Base-by-base conservation (phyloP, 805 yeast genomes). In the Cyberlindnera mycetangii region DNA sequence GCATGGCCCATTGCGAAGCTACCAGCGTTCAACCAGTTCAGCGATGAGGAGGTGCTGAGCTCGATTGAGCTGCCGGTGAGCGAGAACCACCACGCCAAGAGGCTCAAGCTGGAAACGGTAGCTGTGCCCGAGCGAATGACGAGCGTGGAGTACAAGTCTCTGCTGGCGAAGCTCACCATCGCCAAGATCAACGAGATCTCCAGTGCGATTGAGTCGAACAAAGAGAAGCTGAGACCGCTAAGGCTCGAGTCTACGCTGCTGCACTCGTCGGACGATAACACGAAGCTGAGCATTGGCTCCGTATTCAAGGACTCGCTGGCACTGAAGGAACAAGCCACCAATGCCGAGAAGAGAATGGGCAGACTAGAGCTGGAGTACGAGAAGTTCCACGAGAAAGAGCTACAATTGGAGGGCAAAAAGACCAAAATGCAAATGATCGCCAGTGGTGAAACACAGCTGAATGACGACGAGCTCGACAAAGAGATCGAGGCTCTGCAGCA, bases 261-360 rank as follows among this genome's bases (percentile, higher is more conserved):
- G 35, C 78, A 75, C 45, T 45, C 58, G 20, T 38, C 54, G 7
- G 49, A 73, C 18, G 83, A 78, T 53, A 55, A 52, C 3, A 52
- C 61, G 35, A 70, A 72, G 52, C 56, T 49, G 2, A 58, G 62
- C 25, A 69, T 74, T 20, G 81, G 77, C 3, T 60, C 58, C 2
- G 44, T 56, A 10, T 78, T 71, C 54, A 71, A 72, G 39, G 58
- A 49, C 3, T 32, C 16, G 7, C 14, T 48, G 24, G 41, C 35
- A n/a, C 17, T 50, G 19, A 54, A 56, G 24, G 61, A 58, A 15
- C 39, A 49, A 7, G 45, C 49, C 3, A 24, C 36, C 3, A 51
- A 42, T 14, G 49, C 47, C 10, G 58, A 49, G 27, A 53, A 47
- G 39, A 51, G 49, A 20, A 36, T 47, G 18, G 58, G 46, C n/a